phyloP scores from a whole-genome alignment of 257 asterid species.

The Solanum clarkiae region DNA sequence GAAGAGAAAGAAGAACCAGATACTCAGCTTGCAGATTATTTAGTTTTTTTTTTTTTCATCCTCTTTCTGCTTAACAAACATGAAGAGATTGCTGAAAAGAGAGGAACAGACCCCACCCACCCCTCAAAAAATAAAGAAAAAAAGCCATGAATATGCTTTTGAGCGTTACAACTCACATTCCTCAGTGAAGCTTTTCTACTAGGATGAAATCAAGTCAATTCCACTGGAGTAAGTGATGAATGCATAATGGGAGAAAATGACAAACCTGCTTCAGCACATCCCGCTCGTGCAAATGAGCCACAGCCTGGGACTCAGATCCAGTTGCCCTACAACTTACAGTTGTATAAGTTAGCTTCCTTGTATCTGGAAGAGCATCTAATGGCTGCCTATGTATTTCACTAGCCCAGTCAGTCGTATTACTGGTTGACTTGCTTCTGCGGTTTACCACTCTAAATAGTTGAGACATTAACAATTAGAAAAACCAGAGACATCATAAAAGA shows the following conservation, averaged over 20 bases:
- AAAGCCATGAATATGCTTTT: neutral
- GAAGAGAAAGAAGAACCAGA: neutral
- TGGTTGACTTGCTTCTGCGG: slow-evolving; percentile 31
- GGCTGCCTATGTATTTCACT: slow-evolving; percentile 34
- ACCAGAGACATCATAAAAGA: neutral
- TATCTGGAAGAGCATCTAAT: slow-evolving; percentile 27
- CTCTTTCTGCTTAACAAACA: neutral
- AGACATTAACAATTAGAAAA: neutral
- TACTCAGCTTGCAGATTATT: neutral
- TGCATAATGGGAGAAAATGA: slow-evolving; percentile 1
- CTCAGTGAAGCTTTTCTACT: neutral
- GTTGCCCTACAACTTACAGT: slow-evolving; percentile 16
- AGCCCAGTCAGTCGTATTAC: slow-evolving; percentile 28
- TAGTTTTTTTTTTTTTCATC: neutral
- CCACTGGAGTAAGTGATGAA: slow-evolving; percentile 8
- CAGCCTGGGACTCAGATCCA: slow-evolving; percentile 23
- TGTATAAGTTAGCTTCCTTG: slow-evolving; percentile 16
- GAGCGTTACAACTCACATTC: neutral
- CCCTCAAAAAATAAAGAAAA: neutral
- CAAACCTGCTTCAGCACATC: slow-evolving; percentile 32
- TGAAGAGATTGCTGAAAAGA: neutral
- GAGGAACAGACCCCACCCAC: neutral
- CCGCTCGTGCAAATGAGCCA: slow-evolving; percentile 9
- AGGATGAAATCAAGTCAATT: neutral
- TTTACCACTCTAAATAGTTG: slow-evolving; percentile 33